Evolutionary conservation across 2,329 filamentous ascomycete genomes (phyloP), one percentile per base, ranked within the genome.

Genomic region (Fusarium drepaniforme): DNA sequence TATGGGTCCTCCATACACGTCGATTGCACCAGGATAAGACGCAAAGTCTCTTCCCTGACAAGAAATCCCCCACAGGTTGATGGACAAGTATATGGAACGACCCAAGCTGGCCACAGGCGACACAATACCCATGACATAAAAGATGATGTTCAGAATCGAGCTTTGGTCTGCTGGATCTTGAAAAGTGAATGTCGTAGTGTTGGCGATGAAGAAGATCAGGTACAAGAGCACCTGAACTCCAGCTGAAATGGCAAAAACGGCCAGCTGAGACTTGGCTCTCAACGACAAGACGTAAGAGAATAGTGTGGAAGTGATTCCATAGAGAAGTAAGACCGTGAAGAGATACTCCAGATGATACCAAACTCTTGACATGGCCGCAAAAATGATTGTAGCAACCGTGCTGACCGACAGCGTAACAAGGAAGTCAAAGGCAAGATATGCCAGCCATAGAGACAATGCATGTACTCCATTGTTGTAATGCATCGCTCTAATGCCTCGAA

Each of bases 391-490:
- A 12, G 44, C 65, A 5, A 56, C 15, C 0, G 46, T 30, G 35
- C 56, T 60, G 5, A 66, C 33, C 13, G 42, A 8, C 18, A 60
- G 8, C 3, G 58, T 49, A 2, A 23, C 71, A 61, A 58, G 51
- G 2, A 71, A n/a, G 1, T 67, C 58, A 25, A 71, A 72, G 1
- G 57, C 42, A 4, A 67, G 33, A 13, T 71, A 65, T 4, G 66
- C 16, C 1, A 63, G 30, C 70, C 68, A 72, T 1, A 71, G 13
- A 2, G 68, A 13, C 6, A 60, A 12, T 2, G 70, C 63, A 21
- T 49, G 68, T 13, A 67, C 61, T 2, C 63, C 56, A 25, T 72
- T 72, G 2, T 42, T 67, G 30, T 72, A 72, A 16, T 72, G 68
- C 3, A 72, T n/a, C 1, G 70, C 66, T 56, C 70, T 59, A 2